Evolutionary conservation across 202 grass and related monocot species (phyloP).

Genomic region (Schoenoplectus triqueter): DNA sequence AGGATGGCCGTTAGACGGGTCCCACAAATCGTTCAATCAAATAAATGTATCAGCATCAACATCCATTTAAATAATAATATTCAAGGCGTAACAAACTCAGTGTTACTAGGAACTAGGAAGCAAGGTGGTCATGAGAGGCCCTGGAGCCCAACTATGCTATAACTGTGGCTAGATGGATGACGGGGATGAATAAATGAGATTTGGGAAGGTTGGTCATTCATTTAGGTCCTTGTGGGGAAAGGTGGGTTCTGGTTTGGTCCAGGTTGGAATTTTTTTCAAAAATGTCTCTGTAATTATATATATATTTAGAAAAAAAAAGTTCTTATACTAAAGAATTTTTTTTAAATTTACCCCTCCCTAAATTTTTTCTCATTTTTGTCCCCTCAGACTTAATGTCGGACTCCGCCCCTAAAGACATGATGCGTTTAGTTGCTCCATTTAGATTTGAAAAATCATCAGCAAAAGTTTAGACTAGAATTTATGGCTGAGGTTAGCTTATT

Average conservation of each 20-base stretch:
- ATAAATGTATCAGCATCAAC: conserved; percentile 45
- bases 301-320: too few species aligned
- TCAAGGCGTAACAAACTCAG: conserved; percentile 84
- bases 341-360: too few species aligned
- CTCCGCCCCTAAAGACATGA: too few species aligned
- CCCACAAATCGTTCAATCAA: conserved; percentile 27
- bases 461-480: conserved; percentile 43
- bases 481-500: conserved; percentile 46
- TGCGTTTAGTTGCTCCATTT: conserved; percentile 43
- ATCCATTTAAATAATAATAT: conserved; percentile 85
- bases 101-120: conserved; percentile 72
- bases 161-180: neutral
- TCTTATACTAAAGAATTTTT: too few species aligned
- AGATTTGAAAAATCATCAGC: conserved; percentile 46
- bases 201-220: neutral
- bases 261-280: conserved; percentile 8
- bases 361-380: too few species aligned
- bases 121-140: conserved; percentile 60
- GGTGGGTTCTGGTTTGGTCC: conserved; percentile 30
- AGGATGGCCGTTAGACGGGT: conserved; percentile 21
- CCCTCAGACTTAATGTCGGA: too few species aligned
- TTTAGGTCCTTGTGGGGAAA: conserved; percentile 17
- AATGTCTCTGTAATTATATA: too few species aligned
- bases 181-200: conserved; percentile 15
- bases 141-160: conserved; percentile 42